These are phyloP conservation scores for Trichosanthes truncata DNA, from an alignment of 306 rosid species.

Conservation along the genomic window DNA sequence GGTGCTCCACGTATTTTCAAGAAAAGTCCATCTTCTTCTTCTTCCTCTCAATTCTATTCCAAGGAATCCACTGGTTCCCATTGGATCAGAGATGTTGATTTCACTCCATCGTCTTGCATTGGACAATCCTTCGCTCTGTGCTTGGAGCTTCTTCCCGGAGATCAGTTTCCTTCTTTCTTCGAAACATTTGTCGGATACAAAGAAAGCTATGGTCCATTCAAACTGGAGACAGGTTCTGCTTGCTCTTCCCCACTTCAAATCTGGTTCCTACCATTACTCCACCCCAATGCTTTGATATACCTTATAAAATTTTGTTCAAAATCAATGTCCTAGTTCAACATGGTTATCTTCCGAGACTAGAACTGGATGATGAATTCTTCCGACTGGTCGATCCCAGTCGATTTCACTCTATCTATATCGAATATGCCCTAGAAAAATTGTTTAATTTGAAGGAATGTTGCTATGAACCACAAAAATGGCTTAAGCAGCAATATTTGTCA, in stretches of 20 bases:
- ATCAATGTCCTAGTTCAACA: slow-evolving; percentile 32
- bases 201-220: slow-evolving; percentile 16
- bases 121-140: slow-evolving; percentile 22
- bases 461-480: slow-evolving; percentile 3
- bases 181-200: background rate
- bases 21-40: background rate
- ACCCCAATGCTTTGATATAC: slow-evolving; percentile 11
- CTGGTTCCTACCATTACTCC: slow-evolving; percentile 31
- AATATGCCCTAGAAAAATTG: slow-evolving; percentile 23
- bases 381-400: slow-evolving; percentile 22
- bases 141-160: background rate
- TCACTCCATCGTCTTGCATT: slow-evolving; percentile 22
- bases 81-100: slow-evolving; percentile 29
- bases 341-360: slow-evolving; percentile 24
- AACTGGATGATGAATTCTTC: slow-evolving; percentile 23
- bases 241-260: background rate
- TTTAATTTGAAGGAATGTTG: slow-evolving; percentile 10
- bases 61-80: background rate
- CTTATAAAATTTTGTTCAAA: slow-evolving; percentile 30
- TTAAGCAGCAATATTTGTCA: background rate
- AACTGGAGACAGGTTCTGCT: background rate
- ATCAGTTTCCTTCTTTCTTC: slow-evolving; percentile 11
- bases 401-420: slow-evolving; percentile 5
- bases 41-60: background rate
- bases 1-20: slow-evolving; percentile 1